Evolutionary conservation across 2,329 filamentous ascomycete species (phyloP).

Genomic region (Stachybotrys chartarum): DNA sequence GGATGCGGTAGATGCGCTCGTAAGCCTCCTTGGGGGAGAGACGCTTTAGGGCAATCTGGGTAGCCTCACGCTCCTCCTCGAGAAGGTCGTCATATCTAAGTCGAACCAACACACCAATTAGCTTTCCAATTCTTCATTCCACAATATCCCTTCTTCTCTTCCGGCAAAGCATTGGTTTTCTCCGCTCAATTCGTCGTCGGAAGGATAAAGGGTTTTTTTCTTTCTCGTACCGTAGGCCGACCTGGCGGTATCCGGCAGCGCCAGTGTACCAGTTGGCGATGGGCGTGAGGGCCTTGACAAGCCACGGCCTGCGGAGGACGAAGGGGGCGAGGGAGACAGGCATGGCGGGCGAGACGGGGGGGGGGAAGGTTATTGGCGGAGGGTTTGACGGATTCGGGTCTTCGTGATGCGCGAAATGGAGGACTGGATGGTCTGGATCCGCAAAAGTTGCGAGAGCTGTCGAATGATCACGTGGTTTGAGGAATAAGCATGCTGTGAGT

Average conservation of each 20-base stretch:
- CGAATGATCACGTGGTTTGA: constrained; percentile 22
- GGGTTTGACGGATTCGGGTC: constrained; percentile 8
- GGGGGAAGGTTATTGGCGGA: constrained; percentile 14
- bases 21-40: constrained; percentile 86
- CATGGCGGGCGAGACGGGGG: constrained; percentile 43
- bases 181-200: background rate
- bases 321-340: constrained; percentile 66
- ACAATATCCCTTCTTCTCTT: too few species aligned
- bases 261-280: constrained; percentile 84
- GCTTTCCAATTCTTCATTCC: background rate
- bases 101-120: constrained; percentile 3
- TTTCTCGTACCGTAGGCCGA: constrained; percentile 71
- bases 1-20: constrained; percentile 95
- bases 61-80: constrained; percentile 81
- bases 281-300: constrained; percentile 68
- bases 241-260: constrained; percentile 84
- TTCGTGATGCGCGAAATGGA: constrained; percentile 24
- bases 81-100: constrained; percentile 88
- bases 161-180: background rate
- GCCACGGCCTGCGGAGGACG: constrained; percentile 79
- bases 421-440: constrained; percentile 20
- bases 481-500: background rate
- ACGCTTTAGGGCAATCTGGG: constrained; percentile 84
- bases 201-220: constrained; percentile 1
- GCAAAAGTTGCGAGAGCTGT: constrained; percentile 22